Base-by-base conservation (phyloP, 2,329 filamentous ascomycete species). In the Lasiodiplodia gonubiensis region DNA sequence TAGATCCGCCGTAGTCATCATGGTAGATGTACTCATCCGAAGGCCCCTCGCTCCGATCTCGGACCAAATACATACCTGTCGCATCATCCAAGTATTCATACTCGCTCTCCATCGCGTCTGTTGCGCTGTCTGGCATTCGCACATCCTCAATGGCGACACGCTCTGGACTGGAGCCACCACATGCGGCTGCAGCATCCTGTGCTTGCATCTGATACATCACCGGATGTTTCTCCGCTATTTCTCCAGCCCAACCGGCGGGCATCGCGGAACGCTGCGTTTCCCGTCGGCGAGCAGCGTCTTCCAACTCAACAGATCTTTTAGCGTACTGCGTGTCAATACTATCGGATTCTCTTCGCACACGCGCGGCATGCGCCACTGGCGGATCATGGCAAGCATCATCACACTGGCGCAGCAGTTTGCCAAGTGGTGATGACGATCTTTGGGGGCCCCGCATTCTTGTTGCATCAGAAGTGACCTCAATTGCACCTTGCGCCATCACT, bases 391-490 rank as follows among this genome's bases (percentile, higher is more conserved):
- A 67, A 33, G 66, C 66, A 49, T 64, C 35, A 33, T 75, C 71
- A 66, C 74, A 77, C 39, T 74, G 67, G 66, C 72, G 72, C 64
- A 77, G 66, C 16, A 75, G 68, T 55, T 60, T 71, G 25, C 68
- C 71, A 12, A 76, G 68, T 37, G 74, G 73, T 23, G 74, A 75
- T 6, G 74, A 75, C 5, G 59, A 63, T 64, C 57, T 61, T 23
- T 25, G 64, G n/a, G 27, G 59, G 46, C 27, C 46, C 51, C 30
- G 46, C 27, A 11, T 30, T 25, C 35, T 51, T 35, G 46, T 51
- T 30, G 59, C 46, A 48, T 63, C 59, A 63, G 59, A 51, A 51
- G 46, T 37, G 16, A 21, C 57, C 18, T 49, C 57, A 61, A 61
- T 61, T 61, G 57, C 59, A 63, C 51, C 59, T 51, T 63, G 59